A percentile compares a stretch with the other conserved stretches of the same genome.
Evolutionary conservation across 1,139 yeast species (phyloP).

Genomic region (Geotrichum macrosporum): DNA sequence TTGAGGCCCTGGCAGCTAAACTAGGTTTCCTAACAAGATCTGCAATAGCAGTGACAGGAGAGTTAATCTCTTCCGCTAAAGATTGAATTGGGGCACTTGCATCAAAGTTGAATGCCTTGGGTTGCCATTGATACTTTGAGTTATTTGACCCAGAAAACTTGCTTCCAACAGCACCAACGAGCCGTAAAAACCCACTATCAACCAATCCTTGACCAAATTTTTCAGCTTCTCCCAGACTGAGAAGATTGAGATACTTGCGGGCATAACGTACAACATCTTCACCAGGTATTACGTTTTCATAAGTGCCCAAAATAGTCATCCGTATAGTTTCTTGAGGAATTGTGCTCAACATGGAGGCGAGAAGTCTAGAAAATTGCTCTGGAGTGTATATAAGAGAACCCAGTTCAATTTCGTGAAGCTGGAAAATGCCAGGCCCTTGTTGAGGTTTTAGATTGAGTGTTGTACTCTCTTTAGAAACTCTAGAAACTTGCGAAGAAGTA

Average conservation of each 20-base stretch:
- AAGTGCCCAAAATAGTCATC: constrained; percentile 63
- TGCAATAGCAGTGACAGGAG: background rate
- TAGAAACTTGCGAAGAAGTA: background rate
- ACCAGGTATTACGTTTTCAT: constrained; percentile 61
- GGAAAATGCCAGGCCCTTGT: too few species aligned
- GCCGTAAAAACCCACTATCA: constrained; percentile 58
- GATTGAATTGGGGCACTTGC: too few species aligned
- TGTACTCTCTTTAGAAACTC: background rate
- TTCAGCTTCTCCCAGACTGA: constrained; percentile 53
- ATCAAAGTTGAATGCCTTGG: constrained; percentile 41
- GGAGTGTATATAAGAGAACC: constrained; percentile 34
- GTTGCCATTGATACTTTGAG: constrained; percentile 78
- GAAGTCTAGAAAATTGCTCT: constrained; percentile 35
- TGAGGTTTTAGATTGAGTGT: background rate
- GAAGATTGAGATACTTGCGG: constrained; percentile 36
- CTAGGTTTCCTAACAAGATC: too few species aligned
- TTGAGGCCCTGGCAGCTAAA: background rate
- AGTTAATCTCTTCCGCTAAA: background rate
- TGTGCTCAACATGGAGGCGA: constrained; percentile 37
- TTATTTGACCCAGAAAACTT: constrained; percentile 74
- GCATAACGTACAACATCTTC: constrained; percentile 59
- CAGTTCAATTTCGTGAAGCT: too few species aligned
- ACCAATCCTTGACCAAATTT: constrained; percentile 72
- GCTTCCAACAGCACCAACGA: constrained; percentile 55
- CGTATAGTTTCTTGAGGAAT: constrained; percentile 48